A percentile compares a stretch with the other conserved stretches of the same genome.
Conservation (phyloP, 2,329 filamentous ascomycete genomes). For the Xylaria sp. region DNA sequence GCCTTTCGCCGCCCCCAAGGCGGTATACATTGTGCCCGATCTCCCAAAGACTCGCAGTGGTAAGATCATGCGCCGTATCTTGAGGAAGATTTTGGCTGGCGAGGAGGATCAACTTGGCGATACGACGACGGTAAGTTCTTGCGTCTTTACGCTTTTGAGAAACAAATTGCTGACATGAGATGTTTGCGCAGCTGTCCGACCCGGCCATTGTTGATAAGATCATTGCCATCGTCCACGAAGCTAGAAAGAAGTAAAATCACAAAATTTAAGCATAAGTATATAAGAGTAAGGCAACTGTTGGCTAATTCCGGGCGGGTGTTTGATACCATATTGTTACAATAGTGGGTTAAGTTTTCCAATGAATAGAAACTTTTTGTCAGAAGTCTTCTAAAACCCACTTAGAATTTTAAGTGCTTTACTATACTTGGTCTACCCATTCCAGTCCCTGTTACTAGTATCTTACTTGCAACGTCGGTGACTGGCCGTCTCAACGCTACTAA, state of each 20-base stretch:
- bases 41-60: slow-evolving; percentile 96
- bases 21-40: slow-evolving; percentile 89
- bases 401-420: neutral
- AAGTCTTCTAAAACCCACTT: neutral
- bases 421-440: neutral
- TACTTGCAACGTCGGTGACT: neutral
- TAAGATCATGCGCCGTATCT: slow-evolving; percentile 98
- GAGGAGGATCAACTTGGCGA: slow-evolving; percentile 98
- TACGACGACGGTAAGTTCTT: slow-evolving; percentile 79
- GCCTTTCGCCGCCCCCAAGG: slow-evolving; percentile 96
- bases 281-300: slow-evolving; percentile 34
- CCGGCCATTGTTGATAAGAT: slow-evolving; percentile 90
- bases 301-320: slow-evolving; percentile 24
- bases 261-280: slow-evolving; percentile 20
- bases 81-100: slow-evolving; percentile 96
- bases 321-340: slow-evolving; percentile 41
- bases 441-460: neutral
- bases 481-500: neutral
- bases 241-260: slow-evolving; percentile 61
- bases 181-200: slow-evolving; percentile 76
- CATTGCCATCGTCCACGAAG: slow-evolving; percentile 80
- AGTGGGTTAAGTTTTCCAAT: slow-evolving; percentile 27
- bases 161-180: slow-evolving; percentile 18
- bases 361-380: slow-evolving; percentile 23
- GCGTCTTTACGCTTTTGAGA: neutral